phyloP scores from a whole-genome alignment of 768 basidiomycete species.

The Nevesoporus exiguus region DNA sequence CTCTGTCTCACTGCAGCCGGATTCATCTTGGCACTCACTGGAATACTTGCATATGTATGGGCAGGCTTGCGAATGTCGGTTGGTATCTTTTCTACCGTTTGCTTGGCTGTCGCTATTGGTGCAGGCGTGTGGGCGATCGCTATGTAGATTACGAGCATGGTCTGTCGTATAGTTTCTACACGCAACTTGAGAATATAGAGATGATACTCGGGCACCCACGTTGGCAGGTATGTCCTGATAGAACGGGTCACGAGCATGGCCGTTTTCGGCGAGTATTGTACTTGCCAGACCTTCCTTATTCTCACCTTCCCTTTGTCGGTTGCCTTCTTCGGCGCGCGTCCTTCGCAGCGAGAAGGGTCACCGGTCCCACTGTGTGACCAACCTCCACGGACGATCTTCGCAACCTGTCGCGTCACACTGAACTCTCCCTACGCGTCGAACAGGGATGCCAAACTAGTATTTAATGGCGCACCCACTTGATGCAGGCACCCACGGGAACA shows the following conservation, averaged over 20 bases:
- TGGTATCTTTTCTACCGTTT: constrained; percentile 28
- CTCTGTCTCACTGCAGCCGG: constrained; percentile 23
- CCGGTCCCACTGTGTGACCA: background rate
- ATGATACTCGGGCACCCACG: background rate
- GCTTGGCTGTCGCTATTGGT: constrained; percentile 20
- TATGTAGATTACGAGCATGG: constrained; percentile 4
- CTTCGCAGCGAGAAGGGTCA: background rate
- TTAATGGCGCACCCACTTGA: background rate
- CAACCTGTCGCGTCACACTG: background rate
- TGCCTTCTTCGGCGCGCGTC: background rate
- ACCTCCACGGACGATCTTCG: background rate
- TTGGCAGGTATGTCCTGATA: background rate
- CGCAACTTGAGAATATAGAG: background rate
- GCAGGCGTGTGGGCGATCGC: constrained; percentile 26
- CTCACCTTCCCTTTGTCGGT: constrained; percentile 3
- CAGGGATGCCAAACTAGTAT: constrained; percentile 7
- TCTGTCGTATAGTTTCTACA: background rate
- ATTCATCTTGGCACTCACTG: constrained; percentile 25
- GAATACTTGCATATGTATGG: constrained; percentile 29
- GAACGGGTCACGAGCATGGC: background rate
- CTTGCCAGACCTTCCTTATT: constrained; percentile 8
- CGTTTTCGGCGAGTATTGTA: constrained; percentile 12
- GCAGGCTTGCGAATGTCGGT: constrained; percentile 20
- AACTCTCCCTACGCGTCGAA: background rate
- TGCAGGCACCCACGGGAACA: background rate